These are phyloP conservation scores for Cairneyella variabilis DNA, from an alignment of 495 filamentous ascomycete species.

Conservation along the genomic window DNA sequence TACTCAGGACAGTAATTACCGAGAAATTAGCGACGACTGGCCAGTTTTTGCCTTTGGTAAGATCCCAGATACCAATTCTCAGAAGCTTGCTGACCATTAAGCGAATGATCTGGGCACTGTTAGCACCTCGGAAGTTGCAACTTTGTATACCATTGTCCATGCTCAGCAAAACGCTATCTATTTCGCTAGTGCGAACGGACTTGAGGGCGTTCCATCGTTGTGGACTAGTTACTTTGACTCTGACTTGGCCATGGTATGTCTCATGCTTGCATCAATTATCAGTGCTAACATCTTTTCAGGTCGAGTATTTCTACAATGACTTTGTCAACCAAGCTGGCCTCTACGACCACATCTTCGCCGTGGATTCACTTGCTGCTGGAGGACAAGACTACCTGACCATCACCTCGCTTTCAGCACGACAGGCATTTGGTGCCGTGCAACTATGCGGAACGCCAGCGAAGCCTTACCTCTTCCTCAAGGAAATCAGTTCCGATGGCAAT, in stretches of 20 bases:
- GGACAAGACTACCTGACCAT: constrained; percentile 75
- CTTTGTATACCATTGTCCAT: constrained; percentile 76
- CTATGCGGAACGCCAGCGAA: constrained; percentile 75
- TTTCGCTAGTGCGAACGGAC: constrained; percentile 65
- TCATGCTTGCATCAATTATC: background rate
- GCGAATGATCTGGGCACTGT: constrained; percentile 64
- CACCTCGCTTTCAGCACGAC: constrained; percentile 77
- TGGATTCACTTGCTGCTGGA: constrained; percentile 65
- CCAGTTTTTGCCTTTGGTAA: constrained; percentile 78
- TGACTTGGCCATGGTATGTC: constrained; percentile 42
- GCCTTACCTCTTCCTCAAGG: constrained; percentile 85
- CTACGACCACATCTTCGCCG: constrained; percentile 64
- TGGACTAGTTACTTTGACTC: constrained; percentile 69
- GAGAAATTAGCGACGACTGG: constrained; percentile 68
- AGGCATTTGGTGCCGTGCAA: constrained; percentile 81
- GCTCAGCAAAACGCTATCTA: constrained; percentile 74
- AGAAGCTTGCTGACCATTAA: background rate
- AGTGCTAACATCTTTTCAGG: constrained; percentile 20
- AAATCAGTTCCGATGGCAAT: constrained; percentile 93
- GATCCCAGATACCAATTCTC: background rate
- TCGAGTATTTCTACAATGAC: constrained; percentile 71
- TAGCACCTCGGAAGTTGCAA: constrained; percentile 27
- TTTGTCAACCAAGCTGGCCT: constrained; percentile 51
- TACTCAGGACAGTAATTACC: constrained; percentile 58
- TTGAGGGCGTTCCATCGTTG: constrained; percentile 68